Evolutionary conservation across 2,329 filamentous ascomycete genomes (phyloP), one percentile per base, ranked within the genome.

Genomic region (Sporothrix brunneoviolacea): DNA sequence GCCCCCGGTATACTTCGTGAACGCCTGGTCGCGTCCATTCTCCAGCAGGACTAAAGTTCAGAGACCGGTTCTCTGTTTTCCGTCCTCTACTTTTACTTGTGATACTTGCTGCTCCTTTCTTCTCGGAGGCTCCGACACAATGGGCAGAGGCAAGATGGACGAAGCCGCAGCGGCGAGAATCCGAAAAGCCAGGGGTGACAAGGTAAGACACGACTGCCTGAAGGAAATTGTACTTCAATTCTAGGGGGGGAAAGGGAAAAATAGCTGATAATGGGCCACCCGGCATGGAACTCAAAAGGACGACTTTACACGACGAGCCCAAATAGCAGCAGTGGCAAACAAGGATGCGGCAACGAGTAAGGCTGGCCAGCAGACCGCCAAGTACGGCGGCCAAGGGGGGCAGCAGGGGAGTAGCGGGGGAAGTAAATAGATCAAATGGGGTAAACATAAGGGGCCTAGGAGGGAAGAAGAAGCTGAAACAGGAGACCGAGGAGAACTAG

Each of bases 131-230:
- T 28, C 55, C 4, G 22, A 13, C 35, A 27, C 21, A 22, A 68
- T 68, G 64, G 63, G 62, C 4, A 62, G 62, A 41, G 60, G 61
- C 22, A 70, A 67, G 54, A 74, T 73, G 70, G 69, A 72, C 54
- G 64, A 68, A 3, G 64, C 65, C 15, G 66, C 68, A 5, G 70
- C 66, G 3, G 66, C 66, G 42, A 64, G 70, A 46, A 74, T 73
- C 53, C 62, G 63, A 28, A 70, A 64, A 51, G 64, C 70, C 4
- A 64, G 66, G 33, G 71, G 71, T 12, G 64, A 65, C 15, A 67
- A 68, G 55, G 70, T 71, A 54, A 8, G 47, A 12, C 8, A 13
- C 10, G 21, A 18, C 8, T 22, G 7, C 27, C 2, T 4, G 15
- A 22, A 5, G 15, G 10, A 33, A n/a, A 9, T n/a, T n/a, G n/a